Evolutionary conservation across 495 filamentous ascomycete species (phyloP), one percentile per base, ranked within the genome.

Genomic region (Staphylotrichum tortipilum): DNA sequence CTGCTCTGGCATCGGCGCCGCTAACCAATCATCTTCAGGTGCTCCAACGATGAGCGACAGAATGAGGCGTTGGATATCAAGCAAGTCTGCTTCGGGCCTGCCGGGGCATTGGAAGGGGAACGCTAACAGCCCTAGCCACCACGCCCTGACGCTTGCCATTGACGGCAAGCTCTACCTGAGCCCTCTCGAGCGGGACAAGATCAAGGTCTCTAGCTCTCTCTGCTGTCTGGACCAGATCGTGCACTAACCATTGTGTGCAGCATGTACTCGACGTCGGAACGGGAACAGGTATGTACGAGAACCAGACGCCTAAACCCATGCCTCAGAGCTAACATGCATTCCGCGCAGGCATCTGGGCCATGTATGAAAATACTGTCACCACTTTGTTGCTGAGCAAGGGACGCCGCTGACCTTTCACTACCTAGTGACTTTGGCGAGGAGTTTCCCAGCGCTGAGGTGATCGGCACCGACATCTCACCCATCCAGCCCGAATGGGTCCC

Each of bases 381-480:
- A n/a, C n/a, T n/a, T n/a, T n/a, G n/a, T n/a, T n/a, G n/a, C n/a
- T n/a, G n/a, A n/a, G n/a, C n/a, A n/a, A n/a, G n/a, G n/a, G n/a
- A n/a, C n/a, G n/a, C 26, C 26, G 10, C 26, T 28, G 26, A 28
- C 26, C 4, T 33, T 40, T 34, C 2, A 8, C 31, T 28, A 30
- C 5, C 29, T 12, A 52, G 50, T 26, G 64, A 58, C 53, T 62
- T 65, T 41, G 59, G 55, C 22, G 79, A 85, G 52, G 55, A 68
- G 6, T 74, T 69, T 61, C 79, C 79, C 1, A 21, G 60, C 18
- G 62, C 70, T 11, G 68, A 76, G 15, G 70, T 85, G 12, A 64
- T 79, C 37, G 83, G 82, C n/a, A 80, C 80, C 9, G 83, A 86
- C 54, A 68, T 86, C 35, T 78, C 74, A 7, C 71, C 76, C 2